Percentiles rank a stretch among this genome's conserved stretches.
phyloP scores from a whole-genome alignment of 495 filamentous ascomycete species.

The Penicillium atrosanguineum region DNA sequence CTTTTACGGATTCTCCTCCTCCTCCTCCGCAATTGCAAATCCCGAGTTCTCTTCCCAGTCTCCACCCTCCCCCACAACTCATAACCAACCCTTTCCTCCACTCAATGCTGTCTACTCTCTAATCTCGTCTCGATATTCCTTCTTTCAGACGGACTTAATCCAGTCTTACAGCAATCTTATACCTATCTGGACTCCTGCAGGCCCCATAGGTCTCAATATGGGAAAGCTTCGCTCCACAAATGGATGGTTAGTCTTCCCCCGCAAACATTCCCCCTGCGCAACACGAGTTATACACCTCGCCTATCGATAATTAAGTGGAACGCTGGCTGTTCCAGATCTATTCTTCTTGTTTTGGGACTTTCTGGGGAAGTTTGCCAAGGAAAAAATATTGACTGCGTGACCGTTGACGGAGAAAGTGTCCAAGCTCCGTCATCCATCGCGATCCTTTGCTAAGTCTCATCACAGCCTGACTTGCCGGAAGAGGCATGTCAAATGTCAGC shows the following conservation, averaged over 20 bases:
- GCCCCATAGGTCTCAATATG: constrained; percentile 4
- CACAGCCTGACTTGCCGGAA: constrained; percentile 11
- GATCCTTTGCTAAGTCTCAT: constrained; percentile 3
- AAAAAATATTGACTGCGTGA: constrained; percentile 2
- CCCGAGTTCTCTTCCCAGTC: constrained; percentile 3
- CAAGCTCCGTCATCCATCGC: neutral
- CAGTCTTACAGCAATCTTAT: neutral
- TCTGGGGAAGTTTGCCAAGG: neutral
- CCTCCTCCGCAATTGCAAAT: constrained; percentile 3
- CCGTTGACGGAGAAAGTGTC: constrained; percentile 2
- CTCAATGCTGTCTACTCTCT: constrained; percentile 1
- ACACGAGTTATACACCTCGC: constrained; percentile 1
- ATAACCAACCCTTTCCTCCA: neutral
- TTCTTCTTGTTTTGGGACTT: neutral
- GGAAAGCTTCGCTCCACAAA: constrained; percentile 12
- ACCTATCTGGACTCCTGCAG: neutral
- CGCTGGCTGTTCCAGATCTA: constrained; percentile 1
- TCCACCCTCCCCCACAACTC: neutral
- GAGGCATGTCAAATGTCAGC: constrained; percentile 12
- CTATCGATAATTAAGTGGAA: neutral
- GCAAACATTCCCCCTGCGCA: neutral
- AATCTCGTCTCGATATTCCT: constrained; percentile 9
- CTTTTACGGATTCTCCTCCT: neutral
- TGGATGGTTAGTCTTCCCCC: constrained; percentile 9
- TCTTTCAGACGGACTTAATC: neutral